Base-by-base conservation (phyloP, 495 filamentous ascomycete species). In the Choiromyces venosus region DNA sequence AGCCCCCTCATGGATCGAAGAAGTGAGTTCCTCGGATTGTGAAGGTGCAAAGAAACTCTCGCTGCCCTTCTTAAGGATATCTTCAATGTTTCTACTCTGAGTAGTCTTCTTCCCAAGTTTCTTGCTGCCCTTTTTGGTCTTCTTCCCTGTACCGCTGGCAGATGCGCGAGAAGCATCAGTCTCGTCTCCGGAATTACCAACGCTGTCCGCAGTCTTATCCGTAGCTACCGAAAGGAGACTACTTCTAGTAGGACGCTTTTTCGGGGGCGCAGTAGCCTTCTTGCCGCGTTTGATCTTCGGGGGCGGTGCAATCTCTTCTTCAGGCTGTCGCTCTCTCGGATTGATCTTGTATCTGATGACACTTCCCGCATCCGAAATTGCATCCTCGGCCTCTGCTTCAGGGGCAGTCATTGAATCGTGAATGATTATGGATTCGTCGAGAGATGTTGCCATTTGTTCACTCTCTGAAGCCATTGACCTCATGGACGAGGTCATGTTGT, bases 21-120 rank as follows among this genome's bases (percentile, higher is more conserved):
- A 56, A 29, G 52, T 76, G 25, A 77, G 25, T 40, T 77, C 74
- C 19, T 77, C 75, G n/a, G 33, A 66, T 61, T 77, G 75, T 14
- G 65, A 66, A 1, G 74, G 72, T 21, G 40, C 68, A 35, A 77
- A 77, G 66, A 77, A 77, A 29, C 69, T 77, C 69, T 76, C 75
- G 38, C 75, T 77, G 1, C 74, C 69, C 65, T 77, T 77, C 73
- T 76, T 77, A 25, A 76, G 69, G 12, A 67, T 37, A 36, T 77
- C 75, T 33, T 77, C 74, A 3, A 65, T 76, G 8, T 29, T 72
- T 61, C 69, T 72, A 16, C 61, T 29, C 1, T 37, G 6, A 19
- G 39, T 36, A 37, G 70, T 66, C 36, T 66, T 74, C 67, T 76
- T 76, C 33, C 72, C 70, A 12, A 42, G 19, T 37, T 71, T 77